Evolutionary conservation across 352 stramenopile genomes (phyloP), one percentile per base, ranked within the genome.

Genomic region (Globisporangium barbulae): DNA sequence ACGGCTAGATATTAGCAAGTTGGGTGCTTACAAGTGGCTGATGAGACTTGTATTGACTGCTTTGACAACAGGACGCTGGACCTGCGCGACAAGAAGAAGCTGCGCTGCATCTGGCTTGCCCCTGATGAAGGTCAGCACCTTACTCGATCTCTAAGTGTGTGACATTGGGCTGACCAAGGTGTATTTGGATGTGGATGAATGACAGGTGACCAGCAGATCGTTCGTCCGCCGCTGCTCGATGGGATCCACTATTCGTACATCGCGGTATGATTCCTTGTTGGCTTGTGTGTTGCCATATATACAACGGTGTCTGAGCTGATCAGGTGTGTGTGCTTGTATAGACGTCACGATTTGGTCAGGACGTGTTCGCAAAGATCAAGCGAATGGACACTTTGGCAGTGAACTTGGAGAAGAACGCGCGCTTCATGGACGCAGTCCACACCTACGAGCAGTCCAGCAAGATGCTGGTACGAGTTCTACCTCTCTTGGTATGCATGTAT

Each of bases 401-500:
- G 25, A 80, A 89, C 60, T 59, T 91, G n/a, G 82, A 91, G 63
- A 78, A 74, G 67, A 88, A 70, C 22, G 58, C 54, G 3, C 74
- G 82, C 47, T 91, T 71, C 56, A 87, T 87, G 76, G 82, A 91
- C 61, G 76, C 76, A 9, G 75, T 87, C n/a, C 78, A 88, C 65
- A 91, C 82, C 7, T 87, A 88, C 47, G 78, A 91, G 53, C 82
- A 91, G 56, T 79, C 82, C 6, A 72, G 59, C 31, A 89, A 89
- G 67, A 88, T 91, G 79, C 71, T 89, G 62, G 81, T 90, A 73
- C 19, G 63, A 28, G 6, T 54, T 61, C 12, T 39, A n/a, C 25
- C 17, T 53, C 5, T 53, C 7, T 12, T 53, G 21, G 22, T 35
- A n/a, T 53, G 21, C 22, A 42, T 42, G 25, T 37, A 37, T 37